A percentile compares a stretch with the other conserved stretches of the same genome.
phyloP scores from a whole-genome alignment of 106 monocot species.

The Dendrobium chrysotoxum region DNA sequence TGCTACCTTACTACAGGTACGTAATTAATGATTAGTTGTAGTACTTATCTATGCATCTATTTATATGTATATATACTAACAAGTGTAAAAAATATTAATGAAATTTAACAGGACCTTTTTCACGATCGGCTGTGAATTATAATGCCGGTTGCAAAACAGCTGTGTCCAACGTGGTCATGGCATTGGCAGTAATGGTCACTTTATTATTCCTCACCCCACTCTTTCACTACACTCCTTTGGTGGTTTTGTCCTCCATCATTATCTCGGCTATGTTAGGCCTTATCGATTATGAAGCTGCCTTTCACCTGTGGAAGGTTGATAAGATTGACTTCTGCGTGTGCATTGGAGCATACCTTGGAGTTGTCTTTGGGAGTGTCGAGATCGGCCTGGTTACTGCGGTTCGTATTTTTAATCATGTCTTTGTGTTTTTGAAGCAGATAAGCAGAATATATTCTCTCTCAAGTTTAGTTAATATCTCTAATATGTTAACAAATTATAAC shows the following conservation, averaged over 20 bases:
- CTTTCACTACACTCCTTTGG: slow-evolving; percentile 91
- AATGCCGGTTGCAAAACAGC: slow-evolving; percentile 95
- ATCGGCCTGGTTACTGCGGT: slow-evolving; percentile 73
- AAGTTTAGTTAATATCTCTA: no score
- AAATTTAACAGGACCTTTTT: slow-evolving; percentile 28
- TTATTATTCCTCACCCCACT: slow-evolving; percentile 77
- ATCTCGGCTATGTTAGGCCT: slow-evolving; percentile 83
- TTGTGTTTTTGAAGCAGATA: neutral
- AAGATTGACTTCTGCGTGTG: slow-evolving; percentile 92
- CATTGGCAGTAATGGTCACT: slow-evolving; percentile 72
- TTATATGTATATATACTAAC: neutral
- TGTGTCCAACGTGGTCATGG: slow-evolving; percentile 83
- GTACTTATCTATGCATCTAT: neutral
- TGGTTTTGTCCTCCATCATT: slow-evolving; percentile 83
- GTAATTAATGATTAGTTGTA: neutral
- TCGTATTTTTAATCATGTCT: neutral
- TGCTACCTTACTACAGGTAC: slow-evolving; percentile 56
- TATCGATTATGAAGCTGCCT: slow-evolving; percentile 67
- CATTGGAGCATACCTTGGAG: slow-evolving; percentile 72
- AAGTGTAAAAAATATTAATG: neutral
- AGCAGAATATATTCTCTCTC: neutral
- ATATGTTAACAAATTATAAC: neutral
- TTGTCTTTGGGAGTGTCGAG: slow-evolving; percentile 80
- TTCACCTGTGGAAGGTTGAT: slow-evolving; percentile 85
- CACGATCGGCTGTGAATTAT: slow-evolving; percentile 85